Evolutionary conservation across 164 flowering plant genomes (phyloP).

Genomic region (Annona cherimola): DNA sequence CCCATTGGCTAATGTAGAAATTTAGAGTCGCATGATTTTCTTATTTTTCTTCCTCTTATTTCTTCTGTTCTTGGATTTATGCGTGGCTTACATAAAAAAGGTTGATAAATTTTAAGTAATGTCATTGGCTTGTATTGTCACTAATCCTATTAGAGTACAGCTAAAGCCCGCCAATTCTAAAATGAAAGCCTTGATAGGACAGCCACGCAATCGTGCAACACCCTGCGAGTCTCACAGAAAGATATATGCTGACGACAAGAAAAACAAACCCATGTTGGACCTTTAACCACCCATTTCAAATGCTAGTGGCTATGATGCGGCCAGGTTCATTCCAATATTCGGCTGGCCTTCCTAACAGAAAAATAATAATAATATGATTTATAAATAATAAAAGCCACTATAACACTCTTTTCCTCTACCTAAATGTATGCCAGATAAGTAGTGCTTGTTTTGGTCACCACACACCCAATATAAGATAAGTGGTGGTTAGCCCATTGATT

Average conservation of each 20-base stretch:
- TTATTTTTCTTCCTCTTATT: no score
- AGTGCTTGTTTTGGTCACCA: background rate
- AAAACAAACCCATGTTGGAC: conserved; percentile 6
- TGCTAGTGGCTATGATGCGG: conserved; percentile 18
- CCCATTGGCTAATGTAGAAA: no score
- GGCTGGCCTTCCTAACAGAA: background rate
- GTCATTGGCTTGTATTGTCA: no score
- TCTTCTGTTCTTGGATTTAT: no score
- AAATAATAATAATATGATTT: no score
- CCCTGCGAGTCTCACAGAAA: conserved; percentile 5
- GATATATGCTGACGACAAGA: conserved; percentile 4
- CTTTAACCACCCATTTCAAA: conserved; percentile 11
- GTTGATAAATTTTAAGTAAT: no score
- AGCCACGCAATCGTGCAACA: background rate
- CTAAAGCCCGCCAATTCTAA: background rate
- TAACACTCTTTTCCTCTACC: background rate
- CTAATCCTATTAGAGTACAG: no score
- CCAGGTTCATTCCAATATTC: conserved; percentile 6
- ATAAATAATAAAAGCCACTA: background rate
- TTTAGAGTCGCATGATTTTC: no score
- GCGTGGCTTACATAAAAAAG: no score
- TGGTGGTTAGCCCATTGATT: no score
- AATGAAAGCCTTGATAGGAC: background rate
- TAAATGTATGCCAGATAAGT: background rate
- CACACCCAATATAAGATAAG: background rate